phyloP scores from a whole-genome alignment of 345 rosid genomes.

The Murraya paniculata region DNA sequence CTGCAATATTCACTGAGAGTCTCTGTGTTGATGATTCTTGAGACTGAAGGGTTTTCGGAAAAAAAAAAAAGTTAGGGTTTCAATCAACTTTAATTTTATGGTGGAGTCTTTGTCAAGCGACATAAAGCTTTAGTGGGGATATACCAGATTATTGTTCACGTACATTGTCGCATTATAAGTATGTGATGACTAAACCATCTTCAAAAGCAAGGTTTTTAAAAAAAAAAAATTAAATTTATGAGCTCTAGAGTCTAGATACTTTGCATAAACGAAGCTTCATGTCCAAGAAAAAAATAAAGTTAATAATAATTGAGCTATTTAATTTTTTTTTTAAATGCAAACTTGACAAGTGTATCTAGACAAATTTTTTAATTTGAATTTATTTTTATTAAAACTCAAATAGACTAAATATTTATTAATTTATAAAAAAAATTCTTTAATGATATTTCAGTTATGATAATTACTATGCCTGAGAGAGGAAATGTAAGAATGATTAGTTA shows the following conservation, averaged over 20 bases:
- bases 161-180: background rate
- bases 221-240: background rate
- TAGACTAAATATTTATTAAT: background rate
- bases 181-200: background rate
- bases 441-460: background rate
- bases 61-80: background rate
- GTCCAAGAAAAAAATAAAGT: background rate
- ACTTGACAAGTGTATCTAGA: background rate
- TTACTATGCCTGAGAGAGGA: too few species aligned
- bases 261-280: background rate
- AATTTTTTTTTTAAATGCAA: too few species aligned
- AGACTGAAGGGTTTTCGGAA: too few species aligned
- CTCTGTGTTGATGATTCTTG: background rate
- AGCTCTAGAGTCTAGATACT: background rate
- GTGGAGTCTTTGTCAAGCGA: constrained; percentile 9
- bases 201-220: background rate
- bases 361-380: too few species aligned
- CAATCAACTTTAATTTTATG: background rate
- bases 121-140: constrained; percentile 9
- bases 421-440: too few species aligned
- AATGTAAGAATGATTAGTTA: too few species aligned
- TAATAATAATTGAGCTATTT: background rate
- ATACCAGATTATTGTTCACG: background rate
- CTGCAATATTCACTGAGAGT: background rate
- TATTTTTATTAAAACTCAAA: background rate